phyloP scores from a whole-genome alignment of 306 rosid species.

The Luffa acutangula region DNA sequence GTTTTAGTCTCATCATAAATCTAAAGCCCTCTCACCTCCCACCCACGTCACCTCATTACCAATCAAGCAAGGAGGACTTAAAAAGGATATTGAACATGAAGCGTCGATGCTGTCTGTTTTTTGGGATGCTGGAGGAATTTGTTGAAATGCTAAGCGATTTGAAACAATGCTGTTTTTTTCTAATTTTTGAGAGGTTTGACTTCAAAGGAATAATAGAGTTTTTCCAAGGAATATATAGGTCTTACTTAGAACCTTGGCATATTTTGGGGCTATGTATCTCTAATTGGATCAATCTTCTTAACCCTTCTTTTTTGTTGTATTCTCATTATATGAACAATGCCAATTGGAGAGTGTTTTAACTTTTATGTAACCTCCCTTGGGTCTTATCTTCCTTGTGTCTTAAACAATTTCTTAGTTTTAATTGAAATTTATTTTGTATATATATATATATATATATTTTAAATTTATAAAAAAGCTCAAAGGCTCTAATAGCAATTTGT shows the following conservation, averaged over 20 bases:
- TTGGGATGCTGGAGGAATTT: background rate
- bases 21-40: background rate
- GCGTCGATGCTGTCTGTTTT: background rate
- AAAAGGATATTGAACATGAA: background rate
- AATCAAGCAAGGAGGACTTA: background rate
- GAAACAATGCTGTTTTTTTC: background rate
- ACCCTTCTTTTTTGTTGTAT: background rate
- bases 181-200: background rate
- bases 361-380: background rate
- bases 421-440: background rate
- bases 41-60: background rate
- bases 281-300: background rate
- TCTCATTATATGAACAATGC: background rate
- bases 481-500: background rate
- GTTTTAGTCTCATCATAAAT: background rate
- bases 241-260: background rate
- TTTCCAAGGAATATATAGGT: background rate
- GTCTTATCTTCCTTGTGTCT: background rate
- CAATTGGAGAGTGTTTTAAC: background rate
- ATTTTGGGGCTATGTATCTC: background rate
- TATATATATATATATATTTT: background rate
- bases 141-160: background rate
- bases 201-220: background rate
- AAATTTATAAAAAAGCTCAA: background rate
- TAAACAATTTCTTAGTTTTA: background rate